Evolutionary conservation across 2,329 filamentous ascomycete species (phyloP).

Genomic region (Arthrobotrys entomopaga): DNA sequence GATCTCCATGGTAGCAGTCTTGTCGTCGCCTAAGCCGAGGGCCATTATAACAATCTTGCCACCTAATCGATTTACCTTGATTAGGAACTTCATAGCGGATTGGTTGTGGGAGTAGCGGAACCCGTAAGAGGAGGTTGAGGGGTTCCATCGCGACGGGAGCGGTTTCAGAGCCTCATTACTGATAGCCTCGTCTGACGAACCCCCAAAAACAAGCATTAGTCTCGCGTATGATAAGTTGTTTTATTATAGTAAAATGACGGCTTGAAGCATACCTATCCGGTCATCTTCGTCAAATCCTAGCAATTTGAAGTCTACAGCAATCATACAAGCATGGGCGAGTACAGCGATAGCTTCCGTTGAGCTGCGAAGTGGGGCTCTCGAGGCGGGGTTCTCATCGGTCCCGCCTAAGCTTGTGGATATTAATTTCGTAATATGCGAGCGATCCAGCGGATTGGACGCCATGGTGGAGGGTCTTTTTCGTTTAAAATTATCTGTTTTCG

Average conservation of each 20-base stretch:
- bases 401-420: conserved; percentile 46
- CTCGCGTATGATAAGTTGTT: no score
- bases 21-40: conserved; percentile 81
- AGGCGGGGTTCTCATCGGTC: conserved; percentile 61
- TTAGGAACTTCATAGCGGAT: conserved; percentile 82
- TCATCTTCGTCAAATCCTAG: conserved; percentile 86
- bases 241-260: no score
- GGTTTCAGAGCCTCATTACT: conserved; percentile 60
- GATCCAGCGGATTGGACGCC: conserved; percentile 42
- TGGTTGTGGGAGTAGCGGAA: conserved; percentile 90
- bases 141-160: conserved; percentile 83
- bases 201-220: no score
- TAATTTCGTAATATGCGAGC: conserved; percentile 36
- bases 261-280: conserved; percentile 69
- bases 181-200: conserved; percentile 54
- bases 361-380: conserved; percentile 70
- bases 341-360: conserved; percentile 78
- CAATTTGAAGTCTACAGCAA: conserved; percentile 80
- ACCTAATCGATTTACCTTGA: conserved; percentile 84
- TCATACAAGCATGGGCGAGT: conserved; percentile 83
- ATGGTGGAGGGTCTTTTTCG: conserved; percentile 6
- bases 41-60: conserved; percentile 85
- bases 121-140: conserved; percentile 74
- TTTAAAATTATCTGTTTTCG: conserved; percentile 1
- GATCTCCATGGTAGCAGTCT: conserved; percentile 80